phyloP scores from a whole-genome alignment of 78 protist genomes.

The Dictyostelium citrinum region DNA sequence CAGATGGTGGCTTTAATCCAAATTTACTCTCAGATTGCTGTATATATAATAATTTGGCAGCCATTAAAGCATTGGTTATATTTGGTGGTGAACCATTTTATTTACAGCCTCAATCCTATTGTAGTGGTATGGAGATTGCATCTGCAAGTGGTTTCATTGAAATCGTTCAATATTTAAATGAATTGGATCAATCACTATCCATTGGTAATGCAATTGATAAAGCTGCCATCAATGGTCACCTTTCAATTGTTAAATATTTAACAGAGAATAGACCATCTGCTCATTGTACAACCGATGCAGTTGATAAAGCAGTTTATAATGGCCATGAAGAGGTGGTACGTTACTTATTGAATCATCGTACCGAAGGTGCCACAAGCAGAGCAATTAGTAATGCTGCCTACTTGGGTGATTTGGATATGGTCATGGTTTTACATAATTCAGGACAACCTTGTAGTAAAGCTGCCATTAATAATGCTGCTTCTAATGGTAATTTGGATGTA shows the following conservation, averaged over 20 bases:
- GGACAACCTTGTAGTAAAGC: not conserved
- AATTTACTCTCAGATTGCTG: not conserved
- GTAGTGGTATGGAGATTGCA: conserved; percentile 1
- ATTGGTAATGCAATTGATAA: not conserved
- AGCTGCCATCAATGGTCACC: not conserved
- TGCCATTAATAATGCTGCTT: conserved; percentile 10
- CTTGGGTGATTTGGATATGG: conserved; percentile 7
- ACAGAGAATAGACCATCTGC: not conserved
- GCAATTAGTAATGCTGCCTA: not conserved
- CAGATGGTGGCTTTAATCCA: not conserved
- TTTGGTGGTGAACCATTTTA: conserved; percentile 2
- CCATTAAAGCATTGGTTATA: not conserved
- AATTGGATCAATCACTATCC: not conserved
- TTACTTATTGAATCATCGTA: not conserved
- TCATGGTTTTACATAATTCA: not conserved
- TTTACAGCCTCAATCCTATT: not conserved
- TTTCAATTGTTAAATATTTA: not conserved
- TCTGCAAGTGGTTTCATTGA: not conserved
- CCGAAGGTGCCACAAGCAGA: not conserved
- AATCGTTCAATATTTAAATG: not conserved
- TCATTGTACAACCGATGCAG: not conserved
- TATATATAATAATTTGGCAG: not conserved
- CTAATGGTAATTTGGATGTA: not conserved
- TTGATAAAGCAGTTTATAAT: not conserved
- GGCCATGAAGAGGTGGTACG: conserved; percentile 2